Evolutionary conservation across 345 rosid species (phyloP).

Genomic region (Abelmoschus esculentus): DNA sequence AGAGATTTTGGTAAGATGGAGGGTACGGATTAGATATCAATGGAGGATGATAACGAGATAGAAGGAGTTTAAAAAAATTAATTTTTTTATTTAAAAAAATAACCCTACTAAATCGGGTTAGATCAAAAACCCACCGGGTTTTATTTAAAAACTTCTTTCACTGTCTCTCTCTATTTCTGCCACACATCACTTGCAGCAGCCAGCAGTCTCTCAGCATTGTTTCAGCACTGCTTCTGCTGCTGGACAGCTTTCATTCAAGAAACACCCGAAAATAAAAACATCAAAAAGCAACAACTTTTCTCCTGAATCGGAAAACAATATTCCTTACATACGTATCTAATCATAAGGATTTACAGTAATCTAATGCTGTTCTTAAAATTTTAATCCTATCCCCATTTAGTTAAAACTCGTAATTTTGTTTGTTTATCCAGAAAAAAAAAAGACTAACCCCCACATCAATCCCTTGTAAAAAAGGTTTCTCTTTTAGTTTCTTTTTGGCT

Average conservation of each 20-base stretch:
- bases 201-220: constrained; percentile 34
- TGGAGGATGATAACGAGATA: no score
- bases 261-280: neutral
- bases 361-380: neutral
- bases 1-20: constrained; percentile 28
- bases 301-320: neutral
- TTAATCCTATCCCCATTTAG: neutral
- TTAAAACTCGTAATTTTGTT: neutral
- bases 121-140: no score
- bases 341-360: neutral
- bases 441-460: constrained; percentile 8
- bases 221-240: constrained; percentile 26
- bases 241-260: constrained; percentile 9
- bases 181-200: constrained; percentile 33
- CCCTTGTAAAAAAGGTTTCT: neutral
- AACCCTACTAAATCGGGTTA: no score
- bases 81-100: no score
- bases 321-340: neutral
- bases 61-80: no score
- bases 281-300: neutral
- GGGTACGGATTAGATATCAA: constrained; percentile 20
- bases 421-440: neutral
- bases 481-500: constrained; percentile 4
- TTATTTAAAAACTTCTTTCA: no score
- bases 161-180: constrained; percentile 22